Percentiles rank a stretch among this genome's conserved stretches.
Conservation (phyloP, 1,284 basidiomycete genomes). For the Irpex sp. region DNA sequence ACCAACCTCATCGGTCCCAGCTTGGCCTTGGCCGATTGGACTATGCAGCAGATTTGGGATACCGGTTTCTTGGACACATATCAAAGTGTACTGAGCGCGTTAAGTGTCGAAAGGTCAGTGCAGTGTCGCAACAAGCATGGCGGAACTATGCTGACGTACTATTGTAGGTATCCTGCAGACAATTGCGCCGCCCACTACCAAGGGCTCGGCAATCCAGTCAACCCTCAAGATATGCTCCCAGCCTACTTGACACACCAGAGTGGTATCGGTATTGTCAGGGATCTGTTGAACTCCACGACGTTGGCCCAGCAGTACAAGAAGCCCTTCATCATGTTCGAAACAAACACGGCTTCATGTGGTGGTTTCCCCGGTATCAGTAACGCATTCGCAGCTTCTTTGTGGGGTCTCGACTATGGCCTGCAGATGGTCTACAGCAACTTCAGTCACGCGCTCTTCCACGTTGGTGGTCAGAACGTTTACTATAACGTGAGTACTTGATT, state of each 20-base stretch:
- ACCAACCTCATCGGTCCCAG: slow-evolving; percentile 61
- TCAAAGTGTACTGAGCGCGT: slow-evolving; percentile 37
- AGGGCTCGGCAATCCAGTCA: slow-evolving; percentile 19
- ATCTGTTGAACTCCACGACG: slow-evolving; percentile 46
- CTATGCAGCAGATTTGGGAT: slow-evolving; percentile 49
- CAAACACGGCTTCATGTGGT: slow-evolving; percentile 59
- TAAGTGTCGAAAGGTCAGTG: slow-evolving; percentile 55
- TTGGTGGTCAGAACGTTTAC: slow-evolving; percentile 64
- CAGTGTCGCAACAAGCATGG: background rate
- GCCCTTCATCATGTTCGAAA: slow-evolving; percentile 51
- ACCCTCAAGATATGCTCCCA: slow-evolving; percentile 51
- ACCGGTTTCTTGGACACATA: slow-evolving; percentile 55
- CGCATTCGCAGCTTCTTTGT: slow-evolving; percentile 47
- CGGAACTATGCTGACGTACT: background rate
- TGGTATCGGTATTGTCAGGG: slow-evolving; percentile 37
- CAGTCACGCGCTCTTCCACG: slow-evolving; percentile 52
- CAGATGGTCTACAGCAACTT: slow-evolving; percentile 55
- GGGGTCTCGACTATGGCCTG: slow-evolving; percentile 37
- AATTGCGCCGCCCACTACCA: slow-evolving; percentile 59
- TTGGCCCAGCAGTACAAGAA: slow-evolving; percentile 40
- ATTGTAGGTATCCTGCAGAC: slow-evolving; percentile 42
- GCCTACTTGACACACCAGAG: slow-evolving; percentile 55
- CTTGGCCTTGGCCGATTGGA: slow-evolving; percentile 47
- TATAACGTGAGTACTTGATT: slow-evolving; percentile 50
- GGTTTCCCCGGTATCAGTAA: slow-evolving; percentile 80